Evolutionary conservation across 140 eudicot species (phyloP), one percentile per base, ranked within the genome.

Genomic region (Flaveria floridana): DNA sequence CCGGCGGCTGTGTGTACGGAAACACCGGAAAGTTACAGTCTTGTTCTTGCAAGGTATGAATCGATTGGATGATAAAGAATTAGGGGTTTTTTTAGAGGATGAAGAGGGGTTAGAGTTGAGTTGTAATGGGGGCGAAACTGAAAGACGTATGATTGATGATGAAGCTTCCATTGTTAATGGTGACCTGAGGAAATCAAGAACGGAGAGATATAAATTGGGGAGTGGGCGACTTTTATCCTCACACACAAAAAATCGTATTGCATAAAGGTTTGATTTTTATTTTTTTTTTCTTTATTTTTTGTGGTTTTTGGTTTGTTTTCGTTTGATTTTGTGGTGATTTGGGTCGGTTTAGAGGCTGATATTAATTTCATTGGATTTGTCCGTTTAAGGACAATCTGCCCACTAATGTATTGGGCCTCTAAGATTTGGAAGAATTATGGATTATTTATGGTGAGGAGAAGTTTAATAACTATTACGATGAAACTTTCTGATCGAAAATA

Each of bases 21-120:
- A 73, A 79, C 70, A 66, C 10, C 83, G 79, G 34, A 72, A 55
- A 69, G 83, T 72, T 65, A 73, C 64, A 79, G 79, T 73, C 48
- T 79, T 79, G 28, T 79, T 63, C 3, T 63, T 72, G 8, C 18
- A 6, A 0, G 74, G 74, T 64, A 41, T 44, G 73, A 63, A 51
- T 39, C 73, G 75, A 73, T 53, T 34, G 41, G 41, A 34, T 34
- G 41, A 44, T 12, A 68, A 64, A 34, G 16, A 47, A 58, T 58
- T 80, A n/a, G 76, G 57, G 50, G 3, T 44, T 62, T 18, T 74
- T 10, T 23, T 67, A 4, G 63, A 78, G 34, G 81, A 57, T 15
- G 68, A 63, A 1, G 79, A 19, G 51, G 73, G 9, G 2, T 80
- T 68, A 11, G 84, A 74, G 12, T 74, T 80, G 16, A 47, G 26